Base-by-base conservation (phyloP, 345 rosid genomes). In the Kandelia obovata region DNA sequence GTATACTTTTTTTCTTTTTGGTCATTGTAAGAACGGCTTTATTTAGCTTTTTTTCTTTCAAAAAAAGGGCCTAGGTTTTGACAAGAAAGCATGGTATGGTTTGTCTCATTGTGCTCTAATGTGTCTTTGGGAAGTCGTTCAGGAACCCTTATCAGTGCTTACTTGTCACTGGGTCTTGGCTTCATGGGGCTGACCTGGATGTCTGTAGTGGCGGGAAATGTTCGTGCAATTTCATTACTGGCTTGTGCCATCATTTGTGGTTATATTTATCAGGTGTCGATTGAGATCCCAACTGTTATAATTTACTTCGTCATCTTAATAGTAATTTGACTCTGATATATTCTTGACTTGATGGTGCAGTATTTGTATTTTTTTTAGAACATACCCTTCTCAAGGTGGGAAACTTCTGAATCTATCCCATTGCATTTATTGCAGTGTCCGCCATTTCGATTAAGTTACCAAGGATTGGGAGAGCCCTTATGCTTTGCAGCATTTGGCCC, bases 401-500 rank as follows among this genome's bases (percentile, higher is more conserved):
- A 53, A 62, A 19, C 8, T 23, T 52, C n/a, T 37, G 20, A 26
- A 15, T 5, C 43, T n/a, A 27, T 23, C 27, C 43, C 10, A 31
- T 62, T 69, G 26, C 60, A 16, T 64, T 25, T 47, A 21, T 63
- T 68, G 67, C 72, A 89, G 98, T 93, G 97, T 79, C 98, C 98
- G 0, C 98, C 97, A 61, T 93, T 93, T 78, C 83, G 97, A 73
- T 73, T 91, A 73, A 91, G 96, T 81, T 93, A 91, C 85, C 90
- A 80, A 65, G 97, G 98, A 78, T 66, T 93, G 62, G 98, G 98
- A 75, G 97, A 93, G 85, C 96, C 98, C 3, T 73, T 93, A 79
- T 91, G 96, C 74, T 93, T 91, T 69, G 89, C 94, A 47, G 96
- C 97, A 43, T 93, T 91, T 62, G 97, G 98, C 51, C 98, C 95